Percentiles rank a stretch among this genome's conserved stretches.
Evolutionary conservation across 352 stramenopile genomes (phyloP).

Genomic region (Aphanomyces invadans): DNA sequence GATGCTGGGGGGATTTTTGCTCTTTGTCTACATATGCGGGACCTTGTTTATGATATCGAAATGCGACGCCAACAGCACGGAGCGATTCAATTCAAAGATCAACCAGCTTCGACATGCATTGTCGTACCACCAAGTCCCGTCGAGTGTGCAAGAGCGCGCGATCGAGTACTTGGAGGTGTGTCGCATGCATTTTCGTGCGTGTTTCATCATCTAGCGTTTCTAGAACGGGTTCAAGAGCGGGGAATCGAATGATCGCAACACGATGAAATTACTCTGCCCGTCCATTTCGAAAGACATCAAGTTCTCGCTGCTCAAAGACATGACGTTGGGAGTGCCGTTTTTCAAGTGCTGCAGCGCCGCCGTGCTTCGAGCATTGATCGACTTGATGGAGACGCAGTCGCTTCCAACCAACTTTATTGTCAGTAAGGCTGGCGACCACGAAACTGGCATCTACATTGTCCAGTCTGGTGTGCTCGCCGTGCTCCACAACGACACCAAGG

Average conservation of each 20-base stretch:
- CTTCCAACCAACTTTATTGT: constrained; percentile 19
- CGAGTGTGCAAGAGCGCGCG: constrained; percentile 11
- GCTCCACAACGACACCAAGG: constrained; percentile 1
- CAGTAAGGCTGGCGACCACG: neutral
- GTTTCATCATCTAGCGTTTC: neutral
- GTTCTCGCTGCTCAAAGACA: constrained; percentile 6
- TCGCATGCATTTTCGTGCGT: neutral
- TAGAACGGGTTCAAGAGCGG: constrained; percentile 16
- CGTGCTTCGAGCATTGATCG: constrained; percentile 11
- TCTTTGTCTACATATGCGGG: constrained; percentile 64
- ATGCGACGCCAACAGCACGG: neutral
- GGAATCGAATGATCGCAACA: constrained; percentile 2
- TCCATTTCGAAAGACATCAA: constrained; percentile 18
- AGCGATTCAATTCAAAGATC: constrained; percentile 13
- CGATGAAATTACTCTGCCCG: constrained; percentile 22
- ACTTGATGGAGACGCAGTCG: constrained; percentile 12
- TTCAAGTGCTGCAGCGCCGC: constrained; percentile 11
- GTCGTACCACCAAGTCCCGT: constrained; percentile 15
- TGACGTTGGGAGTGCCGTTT: constrained; percentile 13
- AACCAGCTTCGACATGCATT: constrained; percentile 18
- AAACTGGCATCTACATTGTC: constrained; percentile 18
- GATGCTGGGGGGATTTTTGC: constrained; percentile 45
- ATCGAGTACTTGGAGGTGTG: constrained; percentile 21
- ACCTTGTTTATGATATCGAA: constrained; percentile 71
- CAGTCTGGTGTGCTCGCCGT: constrained; percentile 16